A percentile compares a stretch with the other conserved stretches of the same genome.
These are phyloP conservation scores for Annulohypoxylon nitens DNA, from an alignment of 495 filamentous ascomycete species.

Conservation along the genomic window DNA sequence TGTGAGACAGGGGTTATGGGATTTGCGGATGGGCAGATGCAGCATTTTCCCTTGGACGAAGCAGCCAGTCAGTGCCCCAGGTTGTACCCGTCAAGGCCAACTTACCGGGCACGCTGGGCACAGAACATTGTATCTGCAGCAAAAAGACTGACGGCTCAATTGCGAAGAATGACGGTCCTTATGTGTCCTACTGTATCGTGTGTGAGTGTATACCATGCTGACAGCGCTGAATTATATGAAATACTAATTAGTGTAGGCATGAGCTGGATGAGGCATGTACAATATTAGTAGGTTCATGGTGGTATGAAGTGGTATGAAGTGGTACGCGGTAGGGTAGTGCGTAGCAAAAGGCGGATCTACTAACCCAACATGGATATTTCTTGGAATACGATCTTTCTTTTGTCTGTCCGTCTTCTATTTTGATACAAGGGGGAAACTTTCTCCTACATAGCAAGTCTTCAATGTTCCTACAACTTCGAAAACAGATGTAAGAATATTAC, in stretches of 20 bases:
- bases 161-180: background rate
- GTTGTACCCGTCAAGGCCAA: constrained; percentile 17
- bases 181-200: constrained; percentile 1
- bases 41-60: constrained; percentile 46
- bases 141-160: constrained; percentile 14
- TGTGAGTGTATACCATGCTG: constrained; percentile 8
- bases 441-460: background rate
- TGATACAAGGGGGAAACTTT: constrained; percentile 33
- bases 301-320: background rate
- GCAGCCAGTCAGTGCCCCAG: constrained; percentile 25
- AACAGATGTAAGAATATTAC: background rate
- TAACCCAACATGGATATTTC: constrained; percentile 36
- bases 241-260: background rate
- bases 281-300: background rate
- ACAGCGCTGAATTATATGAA: constrained; percentile 11
- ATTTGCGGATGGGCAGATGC: constrained; percentile 60
- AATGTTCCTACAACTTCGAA: background rate
- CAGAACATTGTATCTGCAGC: background rate
- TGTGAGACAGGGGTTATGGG: constrained; percentile 55
- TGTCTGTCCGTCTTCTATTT: constrained; percentile 22
- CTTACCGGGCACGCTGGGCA: constrained; percentile 15
- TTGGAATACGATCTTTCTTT: constrained; percentile 33
- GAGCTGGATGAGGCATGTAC: constrained; percentile 16
- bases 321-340: constrained; percentile 15
- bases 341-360: constrained; percentile 35